Percentiles rank a stretch among this genome's conserved stretches.
phyloP scores from a whole-genome alignment of 1,284 basidiomycete species.

The Chondrostereum purpureum region DNA sequence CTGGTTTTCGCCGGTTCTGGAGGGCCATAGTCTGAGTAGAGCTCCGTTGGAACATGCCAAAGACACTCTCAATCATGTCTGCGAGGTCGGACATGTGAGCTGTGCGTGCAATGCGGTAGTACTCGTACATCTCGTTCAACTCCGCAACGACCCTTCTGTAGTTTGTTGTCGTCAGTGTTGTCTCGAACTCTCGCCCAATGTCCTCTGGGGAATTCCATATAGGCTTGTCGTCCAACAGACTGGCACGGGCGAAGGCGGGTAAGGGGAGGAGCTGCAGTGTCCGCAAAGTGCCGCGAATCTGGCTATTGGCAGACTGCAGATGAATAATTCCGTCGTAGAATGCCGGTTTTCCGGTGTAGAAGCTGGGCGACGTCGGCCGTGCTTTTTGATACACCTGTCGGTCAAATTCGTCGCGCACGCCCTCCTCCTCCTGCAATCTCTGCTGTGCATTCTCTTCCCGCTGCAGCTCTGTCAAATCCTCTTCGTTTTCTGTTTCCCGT shows the following conservation, averaged over 20 bases:
- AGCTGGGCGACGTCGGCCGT: slow-evolving; percentile 59
- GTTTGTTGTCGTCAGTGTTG: slow-evolving; percentile 63
- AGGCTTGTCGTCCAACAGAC: slow-evolving; percentile 50
- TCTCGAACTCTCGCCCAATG: slow-evolving; percentile 52
- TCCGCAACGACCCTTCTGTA: slow-evolving; percentile 64
- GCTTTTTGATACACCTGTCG: slow-evolving; percentile 10
- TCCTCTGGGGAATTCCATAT: slow-evolving; percentile 66
- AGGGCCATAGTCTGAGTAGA: slow-evolving; percentile 52
- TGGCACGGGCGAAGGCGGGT: slow-evolving; percentile 60
- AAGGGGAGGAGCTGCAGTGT: slow-evolving; percentile 70
- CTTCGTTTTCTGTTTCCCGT: background rate
- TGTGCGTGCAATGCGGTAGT: slow-evolving; percentile 60
- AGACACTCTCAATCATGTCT: slow-evolving; percentile 43
- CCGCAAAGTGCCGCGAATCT: slow-evolving; percentile 56
- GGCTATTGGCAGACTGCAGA: slow-evolving; percentile 61
- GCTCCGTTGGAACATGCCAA: slow-evolving; percentile 60
- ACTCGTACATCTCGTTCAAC: slow-evolving; percentile 69
- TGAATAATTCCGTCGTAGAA: slow-evolving; percentile 72
- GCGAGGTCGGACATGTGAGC: slow-evolving; percentile 61
- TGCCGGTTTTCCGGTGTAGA: slow-evolving; percentile 81
- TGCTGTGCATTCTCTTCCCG: background rate
- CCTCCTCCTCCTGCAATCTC: slow-evolving; percentile 4
- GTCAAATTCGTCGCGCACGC: background rate
- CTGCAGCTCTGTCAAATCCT: slow-evolving; percentile 6
- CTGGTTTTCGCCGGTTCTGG: slow-evolving; percentile 47